Evolutionary conservation across 139 green algal genomes (phyloP), one percentile per base, ranked within the genome.

Genomic region (Coelastrella sp.): DNA sequence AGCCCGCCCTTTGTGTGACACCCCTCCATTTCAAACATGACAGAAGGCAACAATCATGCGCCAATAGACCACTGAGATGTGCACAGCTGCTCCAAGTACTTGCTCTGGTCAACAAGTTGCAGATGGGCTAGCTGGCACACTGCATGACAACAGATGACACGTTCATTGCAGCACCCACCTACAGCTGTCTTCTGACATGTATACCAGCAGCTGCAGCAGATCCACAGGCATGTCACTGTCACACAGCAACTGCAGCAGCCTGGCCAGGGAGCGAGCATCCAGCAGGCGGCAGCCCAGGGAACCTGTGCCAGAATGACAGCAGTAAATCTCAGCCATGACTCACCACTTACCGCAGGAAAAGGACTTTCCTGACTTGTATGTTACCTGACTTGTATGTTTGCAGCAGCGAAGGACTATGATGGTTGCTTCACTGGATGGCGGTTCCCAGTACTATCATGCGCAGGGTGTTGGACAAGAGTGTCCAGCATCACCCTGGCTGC

Each of bases 201-300:
- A 74, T 12, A 90, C 73, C 85, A 90, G 58, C 73, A 90, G 73
- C 85, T 84, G 73, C 73, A 90, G 74, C 56, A 90, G 73, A 73
- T 90, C 85, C 20, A 90, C 73, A 7, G 85, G 85, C 85, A 90
- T 90, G 74, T 90, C 85, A 22, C 49, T 12, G 35, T 90, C 85
- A 76, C 49, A 60, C 85, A 90, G 85, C 73, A 90, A 73, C 59
- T 68, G 57, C 73, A 90, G 73, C 59, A 90, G 85, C 0, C 24
- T 22, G 25, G 85, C 22, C 6, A 90, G 73, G 9, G 85, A 7
- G 12, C 6, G 14, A 22, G 85, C 24, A 7, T 74, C 58, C 56
- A 90, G 73, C 85, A 90, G 73, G n/a, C 68, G 35, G 49, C 35
- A 57, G 49, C 84, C 84, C 20, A 56, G 22, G n/a, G 84, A 61